Evolutionary conservation across 108 stramenopile genomes (phyloP), one percentile per base, ranked within the genome.

Genomic region (Aurantiochytrium sp.): DNA sequence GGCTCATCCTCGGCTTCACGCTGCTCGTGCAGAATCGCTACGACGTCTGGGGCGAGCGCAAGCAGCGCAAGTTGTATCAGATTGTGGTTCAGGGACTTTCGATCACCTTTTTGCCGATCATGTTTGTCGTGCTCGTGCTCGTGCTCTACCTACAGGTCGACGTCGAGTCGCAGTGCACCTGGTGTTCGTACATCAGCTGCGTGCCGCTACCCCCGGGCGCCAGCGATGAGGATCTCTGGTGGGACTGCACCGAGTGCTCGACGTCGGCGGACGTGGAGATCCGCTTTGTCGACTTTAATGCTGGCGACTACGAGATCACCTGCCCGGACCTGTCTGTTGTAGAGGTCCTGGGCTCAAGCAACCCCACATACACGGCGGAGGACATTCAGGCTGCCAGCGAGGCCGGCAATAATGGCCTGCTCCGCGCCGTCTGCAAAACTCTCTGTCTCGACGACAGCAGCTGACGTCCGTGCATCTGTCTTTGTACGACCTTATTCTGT

Each of bases 1-100:
- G 96, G 50, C 50, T 86, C 27, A 31, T 86, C 30, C 21, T 86
- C n/a, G 85, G 85, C 53, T 54, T 86, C 4, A 52, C 52, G 34
- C 36, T 86, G 15, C 52, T 54, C 85, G 85, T 86, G 31, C 85
- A 86, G 53, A 54, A 54, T 4, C 50, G 52, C 54, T 86, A 86
- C 85, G 53, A 86, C 36, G 54, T 54, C 21, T 54, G 85, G 85
- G 85, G 52, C 24, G 17, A 22, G 6, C 85, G 15, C 3, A 53
- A 86, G 85, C 31, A 15, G n/a, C 50, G 73, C 42, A 81, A 2
- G 24, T 12, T 52, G 54, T 86, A 86, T 2, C 85, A 86, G 85
- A 17, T 54, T 0, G 3, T 86, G 6, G 30, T 86, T 6, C 85
- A 86, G 2, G 39, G 42, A 12, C n/a, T 22, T 24, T 6, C 73